These are phyloP conservation scores for Chiua virens DNA, from an alignment of 768 basidiomycete genomes.

Conservation along the genomic window DNA sequence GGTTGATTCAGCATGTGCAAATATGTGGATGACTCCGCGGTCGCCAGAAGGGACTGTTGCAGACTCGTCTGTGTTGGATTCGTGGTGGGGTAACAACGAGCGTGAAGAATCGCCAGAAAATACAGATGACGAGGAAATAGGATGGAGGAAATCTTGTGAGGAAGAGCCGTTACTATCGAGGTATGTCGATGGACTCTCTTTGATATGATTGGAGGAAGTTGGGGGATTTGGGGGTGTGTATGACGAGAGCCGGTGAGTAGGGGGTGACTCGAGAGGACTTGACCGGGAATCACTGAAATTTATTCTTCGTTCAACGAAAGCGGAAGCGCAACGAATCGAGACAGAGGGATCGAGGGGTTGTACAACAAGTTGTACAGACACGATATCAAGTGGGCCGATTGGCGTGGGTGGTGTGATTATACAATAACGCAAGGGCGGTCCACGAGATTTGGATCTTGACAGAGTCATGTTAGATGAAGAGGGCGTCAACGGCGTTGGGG, in stretches of 20 bases:
- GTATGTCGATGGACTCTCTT: conserved; percentile 15
- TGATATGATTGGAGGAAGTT: conserved; percentile 29
- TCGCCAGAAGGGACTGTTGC: conserved; percentile 9
- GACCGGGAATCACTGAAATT: conserved; percentile 46
- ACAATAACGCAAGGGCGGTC: conserved; percentile 59
- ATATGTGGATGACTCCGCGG: conserved; percentile 45
- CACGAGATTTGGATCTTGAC: conserved; percentile 53
- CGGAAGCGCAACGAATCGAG: conserved; percentile 59
- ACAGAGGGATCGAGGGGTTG: conserved; percentile 58
- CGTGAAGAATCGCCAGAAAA: conserved; percentile 27
- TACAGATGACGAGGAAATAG: conserved; percentile 21
- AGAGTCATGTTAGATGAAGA: conserved; percentile 39
- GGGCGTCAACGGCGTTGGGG: conserved; percentile 36
- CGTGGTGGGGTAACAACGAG: conserved; percentile 23
- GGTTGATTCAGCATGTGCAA: conserved; percentile 60
- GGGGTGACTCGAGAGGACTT: conserved; percentile 22
- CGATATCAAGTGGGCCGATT: conserved; percentile 70
- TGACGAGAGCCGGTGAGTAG: conserved; percentile 19
- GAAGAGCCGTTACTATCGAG: conserved; percentile 12
- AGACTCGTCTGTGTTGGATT: conserved; percentile 13
- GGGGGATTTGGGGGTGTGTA: conserved; percentile 20
- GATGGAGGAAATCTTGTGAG: conserved; percentile 19
- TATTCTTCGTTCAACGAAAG: conserved; percentile 73
- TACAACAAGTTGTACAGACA: conserved; percentile 63
- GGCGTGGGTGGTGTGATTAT: conserved; percentile 55